Conservation (phyloP, 495 filamentous ascomycete genomes). For the Daldinia concentrica region DNA sequence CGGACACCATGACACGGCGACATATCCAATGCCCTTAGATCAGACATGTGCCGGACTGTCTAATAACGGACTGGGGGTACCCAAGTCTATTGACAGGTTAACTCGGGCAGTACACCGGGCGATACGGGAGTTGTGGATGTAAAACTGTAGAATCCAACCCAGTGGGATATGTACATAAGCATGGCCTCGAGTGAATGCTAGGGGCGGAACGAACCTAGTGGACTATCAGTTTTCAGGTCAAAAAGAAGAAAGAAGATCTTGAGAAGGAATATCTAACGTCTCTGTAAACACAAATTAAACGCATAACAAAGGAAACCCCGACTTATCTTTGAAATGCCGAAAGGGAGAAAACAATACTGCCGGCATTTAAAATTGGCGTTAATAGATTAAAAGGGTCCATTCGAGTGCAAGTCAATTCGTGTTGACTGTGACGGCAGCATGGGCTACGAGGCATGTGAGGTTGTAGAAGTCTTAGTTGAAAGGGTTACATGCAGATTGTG, state of each 20-base stretch:
- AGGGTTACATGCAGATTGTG: constrained; percentile 36
- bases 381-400: constrained; percentile 16
- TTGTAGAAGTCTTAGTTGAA: constrained; percentile 12
- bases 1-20: constrained; percentile 6
- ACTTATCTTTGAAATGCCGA: neutral
- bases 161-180: constrained; percentile 11
- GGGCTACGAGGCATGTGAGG: constrained; percentile 12
- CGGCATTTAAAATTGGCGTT: constrained; percentile 18
- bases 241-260: constrained; percentile 4
- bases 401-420: constrained; percentile 9
- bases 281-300: constrained; percentile 12
- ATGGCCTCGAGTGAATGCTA: constrained; percentile 8
- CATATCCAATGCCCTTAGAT: constrained; percentile 12
- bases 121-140: constrained; percentile 24
- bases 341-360: neutral
- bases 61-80: constrained; percentile 23
- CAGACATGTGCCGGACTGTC: constrained; percentile 20
- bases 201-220: constrained; percentile 14
- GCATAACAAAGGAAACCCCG: constrained; percentile 3
- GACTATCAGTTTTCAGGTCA: constrained; percentile 22
- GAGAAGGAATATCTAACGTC: constrained; percentile 14
- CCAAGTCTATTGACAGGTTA: constrained; percentile 27
- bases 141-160: constrained; percentile 20
- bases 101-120: constrained; percentile 35
- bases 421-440: constrained; percentile 15